Evolutionary conservation across 352 stramenopile species (phyloP).

Genomic region (Globisporangium spinosum): DNA sequence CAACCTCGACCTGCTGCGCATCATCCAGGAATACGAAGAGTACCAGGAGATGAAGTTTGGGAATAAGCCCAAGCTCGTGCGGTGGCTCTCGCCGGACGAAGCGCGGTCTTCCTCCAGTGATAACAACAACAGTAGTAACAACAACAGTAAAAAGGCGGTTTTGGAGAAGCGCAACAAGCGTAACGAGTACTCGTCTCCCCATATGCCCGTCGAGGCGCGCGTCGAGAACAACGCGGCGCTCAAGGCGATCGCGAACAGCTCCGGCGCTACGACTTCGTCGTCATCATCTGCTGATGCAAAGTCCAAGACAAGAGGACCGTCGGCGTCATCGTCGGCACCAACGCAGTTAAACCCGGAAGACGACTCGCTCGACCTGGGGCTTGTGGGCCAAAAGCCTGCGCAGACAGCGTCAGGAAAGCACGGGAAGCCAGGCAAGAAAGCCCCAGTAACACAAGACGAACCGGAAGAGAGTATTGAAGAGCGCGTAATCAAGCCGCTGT

Average conservation of each 20-base stretch:
- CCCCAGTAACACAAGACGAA: slow-evolving; percentile 20
- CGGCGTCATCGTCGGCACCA: slow-evolving; percentile 6
- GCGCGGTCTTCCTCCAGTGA: slow-evolving; percentile 1
- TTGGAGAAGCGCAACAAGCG: slow-evolving; percentile 57
- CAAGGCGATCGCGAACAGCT: slow-evolving; percentile 43
- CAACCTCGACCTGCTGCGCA: slow-evolving; percentile 88
- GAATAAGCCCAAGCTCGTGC: slow-evolving; percentile 84
- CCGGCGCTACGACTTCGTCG: slow-evolving; percentile 3
- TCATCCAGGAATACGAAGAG: slow-evolving; percentile 90
- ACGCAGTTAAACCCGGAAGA: slow-evolving; percentile 28
- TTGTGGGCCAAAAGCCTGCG: slow-evolving; percentile 63
- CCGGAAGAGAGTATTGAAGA: slow-evolving; percentile 60
- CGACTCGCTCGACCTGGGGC: slow-evolving; percentile 46
- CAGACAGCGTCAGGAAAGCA: slow-evolving; percentile 23
- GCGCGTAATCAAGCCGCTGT: slow-evolving; percentile 82
- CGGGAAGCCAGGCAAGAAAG: slow-evolving; percentile 28
- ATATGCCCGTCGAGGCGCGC: slow-evolving; percentile 73
- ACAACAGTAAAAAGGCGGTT: slow-evolving; percentile 34
- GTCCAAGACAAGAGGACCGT: slow-evolving; percentile 2
- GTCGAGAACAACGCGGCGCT: slow-evolving; percentile 78
- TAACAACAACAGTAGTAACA: slow-evolving; percentile 24
- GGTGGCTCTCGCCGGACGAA: slow-evolving; percentile 59
- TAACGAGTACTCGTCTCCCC: slow-evolving; percentile 73
- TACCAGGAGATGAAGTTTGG: slow-evolving; percentile 92
- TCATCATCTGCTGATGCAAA: not conserved